phyloP scores from a whole-genome alignment of 2,329 filamentous ascomycete species.

The Falciphora oryzae region DNA sequence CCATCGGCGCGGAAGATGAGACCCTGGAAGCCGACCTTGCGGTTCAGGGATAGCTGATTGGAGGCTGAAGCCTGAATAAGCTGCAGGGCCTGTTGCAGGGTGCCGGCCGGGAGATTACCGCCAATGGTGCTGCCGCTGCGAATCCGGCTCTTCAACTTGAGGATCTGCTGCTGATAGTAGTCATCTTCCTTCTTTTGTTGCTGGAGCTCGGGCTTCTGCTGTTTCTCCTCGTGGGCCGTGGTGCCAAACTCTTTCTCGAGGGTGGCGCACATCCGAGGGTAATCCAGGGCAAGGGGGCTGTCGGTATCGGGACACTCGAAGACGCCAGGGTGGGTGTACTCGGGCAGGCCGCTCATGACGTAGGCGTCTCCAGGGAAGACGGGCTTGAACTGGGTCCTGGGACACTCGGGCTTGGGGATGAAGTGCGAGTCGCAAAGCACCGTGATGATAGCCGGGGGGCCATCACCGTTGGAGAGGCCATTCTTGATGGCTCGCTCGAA shows the following conservation, averaged over 20 bases:
- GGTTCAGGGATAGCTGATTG: neutral
- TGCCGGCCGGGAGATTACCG: neutral
- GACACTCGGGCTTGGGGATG: conserved; percentile 15
- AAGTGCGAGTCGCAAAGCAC: conserved; percentile 11
- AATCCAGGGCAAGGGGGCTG: neutral
- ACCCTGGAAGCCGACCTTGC: neutral
- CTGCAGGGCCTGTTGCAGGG: neutral
- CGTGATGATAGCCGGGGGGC: neutral
- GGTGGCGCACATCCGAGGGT: neutral
- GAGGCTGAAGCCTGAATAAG: neutral
- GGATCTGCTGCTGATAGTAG: neutral
- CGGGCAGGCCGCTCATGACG: neutral
- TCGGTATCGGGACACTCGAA: neutral
- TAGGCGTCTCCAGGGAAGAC: neutral
- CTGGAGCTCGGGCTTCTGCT: neutral
- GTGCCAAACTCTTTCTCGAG: neutral
- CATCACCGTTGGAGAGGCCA: neutral
- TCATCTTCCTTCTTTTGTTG: neutral
- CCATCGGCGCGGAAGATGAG: neutral
- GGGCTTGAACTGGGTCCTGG: conserved; percentile 10
- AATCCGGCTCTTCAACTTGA: neutral
- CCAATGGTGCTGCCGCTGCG: neutral
- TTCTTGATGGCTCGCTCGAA: neutral
- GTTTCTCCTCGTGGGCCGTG: neutral
- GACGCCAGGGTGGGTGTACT: neutral